Conservation (phyloP, 768 basidiomycete species). For the Botryobasidium botryosum region DNA sequence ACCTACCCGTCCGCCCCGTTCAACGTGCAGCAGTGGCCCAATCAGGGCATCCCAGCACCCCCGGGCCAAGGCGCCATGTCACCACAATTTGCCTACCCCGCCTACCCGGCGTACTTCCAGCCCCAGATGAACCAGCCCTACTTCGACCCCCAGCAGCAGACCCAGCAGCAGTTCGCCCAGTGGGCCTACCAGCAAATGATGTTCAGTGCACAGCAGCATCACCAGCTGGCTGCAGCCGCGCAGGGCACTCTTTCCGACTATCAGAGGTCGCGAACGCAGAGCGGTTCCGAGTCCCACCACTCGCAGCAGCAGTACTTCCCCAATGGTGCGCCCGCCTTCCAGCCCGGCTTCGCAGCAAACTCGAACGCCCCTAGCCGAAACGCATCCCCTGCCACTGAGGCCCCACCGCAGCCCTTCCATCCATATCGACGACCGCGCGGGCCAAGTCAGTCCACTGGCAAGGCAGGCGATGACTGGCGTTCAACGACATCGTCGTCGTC, state of each 20-base stretch:
- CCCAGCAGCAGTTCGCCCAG: constrained; percentile 56
- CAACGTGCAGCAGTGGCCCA: not conserved
- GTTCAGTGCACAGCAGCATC: constrained; percentile 46
- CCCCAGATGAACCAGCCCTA: constrained; percentile 60
- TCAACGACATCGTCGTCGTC: constrained; percentile 10
- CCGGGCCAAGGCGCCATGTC: not conserved
- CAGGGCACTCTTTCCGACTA: not conserved
- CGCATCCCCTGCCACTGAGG: constrained; percentile 5
- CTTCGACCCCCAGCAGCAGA: constrained; percentile 59
- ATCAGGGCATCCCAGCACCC: too few species aligned
- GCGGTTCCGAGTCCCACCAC: constrained; percentile 31
- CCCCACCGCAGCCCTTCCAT: constrained; percentile 9
- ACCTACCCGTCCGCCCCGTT: not conserved
- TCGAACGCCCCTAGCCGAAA: not conserved
- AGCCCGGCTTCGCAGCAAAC: not conserved
- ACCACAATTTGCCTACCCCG: constrained; percentile 23
- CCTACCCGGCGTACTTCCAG: constrained; percentile 59
- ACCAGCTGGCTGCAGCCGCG: constrained; percentile 16
- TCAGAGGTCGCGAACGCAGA: constrained; percentile 14
- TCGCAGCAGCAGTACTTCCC: not conserved
- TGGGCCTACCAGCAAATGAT: constrained; percentile 92
- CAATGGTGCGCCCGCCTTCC: constrained; percentile 1
- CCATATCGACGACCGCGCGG: constrained; percentile 9
- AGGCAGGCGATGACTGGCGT: constrained; percentile 6
- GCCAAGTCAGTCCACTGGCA: constrained; percentile 4